Evolutionary conservation across 305 asterid species (phyloP).

Genomic region (Fraxinus baroniana): DNA sequence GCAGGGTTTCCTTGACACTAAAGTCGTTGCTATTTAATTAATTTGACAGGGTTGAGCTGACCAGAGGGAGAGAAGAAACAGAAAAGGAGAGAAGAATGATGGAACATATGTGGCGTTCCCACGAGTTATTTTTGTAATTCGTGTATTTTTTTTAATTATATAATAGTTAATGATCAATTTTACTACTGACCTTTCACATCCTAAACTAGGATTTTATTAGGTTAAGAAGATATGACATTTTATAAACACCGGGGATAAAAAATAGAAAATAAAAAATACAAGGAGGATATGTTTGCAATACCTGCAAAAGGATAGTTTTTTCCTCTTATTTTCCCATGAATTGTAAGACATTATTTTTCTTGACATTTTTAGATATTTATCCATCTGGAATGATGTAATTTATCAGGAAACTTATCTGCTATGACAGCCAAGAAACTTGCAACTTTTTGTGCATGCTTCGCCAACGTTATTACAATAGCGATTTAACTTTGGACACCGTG

Average conservation of each 20-base stretch:
- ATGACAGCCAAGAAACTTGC: background rate
- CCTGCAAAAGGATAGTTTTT: background rate
- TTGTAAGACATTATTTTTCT: background rate
- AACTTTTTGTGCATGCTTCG: background rate
- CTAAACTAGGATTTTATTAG: background rate
- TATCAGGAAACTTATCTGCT: background rate
- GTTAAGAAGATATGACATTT: too few relatives aligned
- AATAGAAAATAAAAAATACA: too few relatives aligned
- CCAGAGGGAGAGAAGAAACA: background rate
- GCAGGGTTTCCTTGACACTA: background rate
- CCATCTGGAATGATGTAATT: background rate
- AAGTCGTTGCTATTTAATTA: too few relatives aligned
- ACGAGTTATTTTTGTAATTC: background rate
- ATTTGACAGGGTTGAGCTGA: background rate
- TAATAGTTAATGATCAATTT: background rate
- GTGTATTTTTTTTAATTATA: too few relatives aligned
- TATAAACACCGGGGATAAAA: too few relatives aligned
- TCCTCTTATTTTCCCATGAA: background rate
- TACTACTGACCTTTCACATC: background rate
- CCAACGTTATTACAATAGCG: background rate
- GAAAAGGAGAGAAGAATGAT: background rate
- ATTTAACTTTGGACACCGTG: background rate
- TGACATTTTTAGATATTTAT: background rate
- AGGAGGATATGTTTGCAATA: background rate
- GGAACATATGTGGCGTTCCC: background rate